Evolutionary conservation across 75 land plant species (phyloP), one percentile per base, ranked within the genome.

Genomic region (Ceratopteris richardii): DNA sequence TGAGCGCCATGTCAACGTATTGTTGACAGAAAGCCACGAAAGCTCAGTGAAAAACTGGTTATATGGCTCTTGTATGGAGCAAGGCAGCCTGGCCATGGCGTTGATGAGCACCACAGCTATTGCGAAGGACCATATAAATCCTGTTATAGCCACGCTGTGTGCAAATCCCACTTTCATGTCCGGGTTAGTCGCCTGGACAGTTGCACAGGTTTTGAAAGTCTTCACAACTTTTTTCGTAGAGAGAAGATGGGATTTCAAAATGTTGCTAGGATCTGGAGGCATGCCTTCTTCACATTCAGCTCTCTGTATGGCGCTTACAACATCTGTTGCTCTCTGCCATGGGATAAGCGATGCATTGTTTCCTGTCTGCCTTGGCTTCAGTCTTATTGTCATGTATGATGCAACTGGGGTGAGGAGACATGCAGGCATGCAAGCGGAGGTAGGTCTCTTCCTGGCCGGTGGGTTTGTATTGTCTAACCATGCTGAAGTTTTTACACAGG

Each of bases 221-320:
- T 41, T 85, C 6, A 67, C 92, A 48, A 73, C 79, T 22, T 92
- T 85, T 59, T 71, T 78, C 29, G 80, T 88, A 55, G 93, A 85
- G 56, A 70, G 82, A 72, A 76, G 72, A 56, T 88, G 83, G 94
- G 82, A 92, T 57, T 69, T 82, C 12, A 61, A 70, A 57, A 71
- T 88, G 64, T 44, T 92, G 55, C 69, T 78, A 31, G 81, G 89
- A 17, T 88, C 82, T 29, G 97, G 97, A 0, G 97, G 97, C 52
- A 92, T 92, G 97, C 97, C 97, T 14, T 92, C 97, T 22, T 92
- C 97, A 13, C 97, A 88, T 62, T 69, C 95, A 11, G 89, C 97
- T 5, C 73, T 92, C 22, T 92, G 95, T 63, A 72, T 76, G 24
- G 97, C 83, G 7, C 67, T 92, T 56, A 82, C 97, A 31, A 78